Percentiles rank a stretch among this genome's conserved stretches.
These are phyloP conservation scores for Clarireedia monteithiana DNA, from an alignment of 2,329 filamentous ascomycete genomes.

Conservation along the genomic window DNA sequence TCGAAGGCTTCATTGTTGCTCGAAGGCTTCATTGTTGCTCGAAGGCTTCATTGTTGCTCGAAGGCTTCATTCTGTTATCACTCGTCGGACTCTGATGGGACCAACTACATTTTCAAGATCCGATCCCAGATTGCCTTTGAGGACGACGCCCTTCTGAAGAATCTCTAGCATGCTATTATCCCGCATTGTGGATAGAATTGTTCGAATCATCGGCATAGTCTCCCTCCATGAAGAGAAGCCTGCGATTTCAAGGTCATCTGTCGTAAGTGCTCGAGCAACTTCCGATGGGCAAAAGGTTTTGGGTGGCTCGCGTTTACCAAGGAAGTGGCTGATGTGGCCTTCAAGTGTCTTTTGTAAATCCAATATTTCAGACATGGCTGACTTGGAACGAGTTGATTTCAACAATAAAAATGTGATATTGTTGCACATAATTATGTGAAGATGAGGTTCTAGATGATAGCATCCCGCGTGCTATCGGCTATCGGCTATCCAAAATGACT, in stretches of 20 bases:
- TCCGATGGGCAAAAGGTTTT: slow-evolving; percentile 15
- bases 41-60: too few species aligned
- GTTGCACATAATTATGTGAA: too few species aligned
- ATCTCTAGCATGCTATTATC: background rate
- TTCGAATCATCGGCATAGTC: background rate
- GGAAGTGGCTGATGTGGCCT: background rate
- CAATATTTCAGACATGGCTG: too few species aligned
- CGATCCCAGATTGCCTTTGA: background rate
- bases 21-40: too few species aligned
- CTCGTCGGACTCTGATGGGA: background rate
- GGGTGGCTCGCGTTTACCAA: slow-evolving; percentile 1
- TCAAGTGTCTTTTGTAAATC: background rate
- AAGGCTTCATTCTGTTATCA: too few species aligned
- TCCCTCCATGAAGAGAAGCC: background rate
- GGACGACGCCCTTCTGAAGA: background rate
- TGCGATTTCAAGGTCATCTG: background rate
- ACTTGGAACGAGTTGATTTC: too few species aligned
- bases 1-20: too few species aligned
- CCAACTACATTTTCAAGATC: background rate
- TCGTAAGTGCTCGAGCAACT: slow-evolving; percentile 10
- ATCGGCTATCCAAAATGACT: too few species aligned
- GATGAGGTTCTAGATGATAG: too few species aligned
- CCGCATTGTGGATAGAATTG: background rate
- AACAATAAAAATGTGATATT: too few species aligned
- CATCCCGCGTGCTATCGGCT: too few species aligned